Evolutionary conservation across 1,284 basidiomycete species (phyloP), one percentile per base, ranked within the genome.

Genomic region (Trametes hirsuta): DNA sequence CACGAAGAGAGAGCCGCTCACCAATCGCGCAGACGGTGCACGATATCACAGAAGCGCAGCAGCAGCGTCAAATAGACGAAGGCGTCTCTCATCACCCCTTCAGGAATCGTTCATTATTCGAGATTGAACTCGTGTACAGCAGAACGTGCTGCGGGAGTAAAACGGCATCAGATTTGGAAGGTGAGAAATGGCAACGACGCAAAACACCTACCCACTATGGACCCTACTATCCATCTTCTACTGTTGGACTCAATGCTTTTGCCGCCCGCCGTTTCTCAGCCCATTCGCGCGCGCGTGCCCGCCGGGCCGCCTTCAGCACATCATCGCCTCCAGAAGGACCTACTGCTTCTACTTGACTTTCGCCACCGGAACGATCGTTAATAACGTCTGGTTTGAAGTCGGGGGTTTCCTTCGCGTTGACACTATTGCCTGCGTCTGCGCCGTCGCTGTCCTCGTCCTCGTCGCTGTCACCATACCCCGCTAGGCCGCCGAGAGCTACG

Each of bases 381-480:
- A 8, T 30, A 30, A 8, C 46, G 30, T 48, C 36, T 9, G 51
- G 52, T 18, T 22, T 46, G 9, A 53, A 56, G 4, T 50, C 53
- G 6, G 61, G 64, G 11, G 56, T 64, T 5, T 53, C 63, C 12
- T 35, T 53, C 24, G 45, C 58, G 5, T 51, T 21, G 12, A 9
- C 61, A 15, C 4, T 36, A 8, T 35, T 25, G 5, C 21, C 48
- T 4, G 22, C 14, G 6, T n/a, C 12, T 4, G 22, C 48, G 12
- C 25, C 37, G 24, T 25, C 24, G 11, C 24, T 12, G 22, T 61
- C 62, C 9, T 67, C 69, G 0, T 70, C 74, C 1, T 68, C 73
- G 45, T 83, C 81, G 56, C 83, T 86, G 36, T 84, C 84, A 0
- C 84, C 86, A 65, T 91, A 91, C 22, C 79, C 80, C 22, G 79